Base-by-base conservation (phyloP, 345 rosid species). In the Cardamine resedifolia region DNA sequence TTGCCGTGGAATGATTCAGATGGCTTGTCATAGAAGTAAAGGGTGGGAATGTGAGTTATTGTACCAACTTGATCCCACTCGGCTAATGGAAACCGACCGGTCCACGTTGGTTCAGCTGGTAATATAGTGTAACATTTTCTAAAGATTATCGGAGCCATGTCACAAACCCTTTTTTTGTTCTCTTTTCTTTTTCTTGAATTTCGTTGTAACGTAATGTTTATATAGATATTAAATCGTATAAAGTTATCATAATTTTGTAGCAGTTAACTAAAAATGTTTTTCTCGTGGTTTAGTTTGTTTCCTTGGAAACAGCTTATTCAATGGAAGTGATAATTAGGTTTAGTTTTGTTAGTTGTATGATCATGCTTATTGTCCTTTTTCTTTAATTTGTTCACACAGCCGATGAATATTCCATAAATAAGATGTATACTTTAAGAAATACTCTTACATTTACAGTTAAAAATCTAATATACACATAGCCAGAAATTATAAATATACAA, bases 21-120 rank as follows among this genome's bases (percentile, higher is more conserved):
- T 3, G 83, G 56, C 26, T 81, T 81, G 51, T 41, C 43, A 51
- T 85, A 87, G 78, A 87, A 85, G 76, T 87, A 87, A 70, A 87
- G 61, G 72, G 89, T 85, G 62, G 89, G 89, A 36, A 87, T 73
- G 34, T 85, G 91, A 53, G 87, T 82, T 58, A 87, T 71, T 31
- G 79, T 62, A 16, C 87, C 87, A 5, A 85, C 71, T 63, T 83
- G 89, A 69, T 87, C 91, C 83, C 79, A 82, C 44, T 80, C 89
- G 11, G 89, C 73, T 34, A 87, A 70, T 33, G 82, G 36, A 4
- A 82, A 68, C 12, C 41, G 57, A 43, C 86, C 86, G 5, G 66
- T 76, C 77, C 78, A 73, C 1, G 87, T 82, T 30, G 86, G 82
- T 31, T 53, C 71, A 3, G 73, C 77, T 6, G 91, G 87, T 77